Base-by-base conservation (phyloP, 257 asterid genomes). In the Lantana camara region DNA sequence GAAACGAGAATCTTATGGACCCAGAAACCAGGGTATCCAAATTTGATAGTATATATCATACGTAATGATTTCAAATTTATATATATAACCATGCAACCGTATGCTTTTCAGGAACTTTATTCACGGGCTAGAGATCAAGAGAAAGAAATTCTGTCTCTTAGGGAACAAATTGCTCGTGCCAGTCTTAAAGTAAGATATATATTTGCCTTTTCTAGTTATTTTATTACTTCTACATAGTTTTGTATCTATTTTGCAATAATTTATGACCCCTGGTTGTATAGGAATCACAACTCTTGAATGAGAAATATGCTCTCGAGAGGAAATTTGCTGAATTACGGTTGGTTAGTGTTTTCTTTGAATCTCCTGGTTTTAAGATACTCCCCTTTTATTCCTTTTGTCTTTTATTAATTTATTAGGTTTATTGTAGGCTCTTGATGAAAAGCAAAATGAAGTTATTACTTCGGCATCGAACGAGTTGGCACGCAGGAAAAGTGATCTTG, bases 401-500 rank as follows among this genome's bases (percentile, higher is more conserved):
- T 27, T 27, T 27, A 27, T 27, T 27, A 2, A 27, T 27, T 27
- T 27, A n/a, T n/a, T 27, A 2, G 32, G 40, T 7, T 2, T 61
- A 22, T 49, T 47, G 63, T 59, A 87, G 95, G 95, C 90, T 55
- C 63, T 84, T 30, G 93, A 87, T 77, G 90, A 84, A 72, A 85
- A 82, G 76, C 93, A 87, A 71, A 80, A 66, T 58, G 95, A 87
- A 73, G 86, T 85, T 57, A 77, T 87, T 70, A 76, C 74, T 65
- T 70, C 90, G 57, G 85, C 90, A 23, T 82, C 95, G 35, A 80
- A 78, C 60, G 95, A 82, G 71, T 79, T 87, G 79, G 79, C 77
- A 45, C 60, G 80, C 57, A 84, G 95, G 77, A 87, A 85, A 72
- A 84, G 84, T 35, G 88, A 85, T 57, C 88, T 87, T 65, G 92